Conservation (phyloP, 2,329 filamentous ascomycete genomes). For the Zymoseptoria tritici region DNA sequence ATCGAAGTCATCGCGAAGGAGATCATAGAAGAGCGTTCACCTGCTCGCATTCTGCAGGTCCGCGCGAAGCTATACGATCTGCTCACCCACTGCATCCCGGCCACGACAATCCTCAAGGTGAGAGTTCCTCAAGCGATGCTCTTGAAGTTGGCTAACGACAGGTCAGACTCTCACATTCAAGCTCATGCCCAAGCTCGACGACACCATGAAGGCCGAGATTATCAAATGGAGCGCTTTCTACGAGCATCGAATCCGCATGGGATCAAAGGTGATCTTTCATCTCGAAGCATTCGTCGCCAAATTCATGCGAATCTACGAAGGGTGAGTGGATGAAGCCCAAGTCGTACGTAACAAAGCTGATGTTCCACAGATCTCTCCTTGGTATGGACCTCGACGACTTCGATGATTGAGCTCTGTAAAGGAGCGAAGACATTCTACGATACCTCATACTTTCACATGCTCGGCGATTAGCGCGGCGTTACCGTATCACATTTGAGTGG, state of each 20-base stretch:
- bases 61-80: slow-evolving; percentile 94
- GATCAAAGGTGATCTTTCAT: slow-evolving; percentile 91
- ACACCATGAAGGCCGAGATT: slow-evolving; percentile 81
- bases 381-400: slow-evolving; percentile 62
- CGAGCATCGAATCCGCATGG: slow-evolving; percentile 86
- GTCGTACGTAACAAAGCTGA: slow-evolving; percentile 9
- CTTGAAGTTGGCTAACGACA: neutral
- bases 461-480: slow-evolving; percentile 25
- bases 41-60: slow-evolving; percentile 77
- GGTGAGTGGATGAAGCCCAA: slow-evolving; percentile 45
- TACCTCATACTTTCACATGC: neutral
- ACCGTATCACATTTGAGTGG: slow-evolving; percentile 3
- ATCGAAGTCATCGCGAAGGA: slow-evolving; percentile 86
- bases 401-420: slow-evolving; percentile 22
- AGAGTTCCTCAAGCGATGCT: neutral
- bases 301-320: slow-evolving; percentile 94
- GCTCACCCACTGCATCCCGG: slow-evolving; percentile 91
- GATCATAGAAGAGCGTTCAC: slow-evolving; percentile 89
- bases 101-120: slow-evolving; percentile 83
- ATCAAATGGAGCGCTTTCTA: slow-evolving; percentile 96
- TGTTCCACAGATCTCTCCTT: slow-evolving; percentile 53
- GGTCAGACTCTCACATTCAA: slow-evolving; percentile 77
- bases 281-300: slow-evolving; percentile 97
- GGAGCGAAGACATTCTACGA: slow-evolving; percentile 6
- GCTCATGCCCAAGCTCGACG: slow-evolving; percentile 77